phyloP scores from a whole-genome alignment of 2,329 filamentous ascomycete species.

The Colletotrichum salicis region DNA sequence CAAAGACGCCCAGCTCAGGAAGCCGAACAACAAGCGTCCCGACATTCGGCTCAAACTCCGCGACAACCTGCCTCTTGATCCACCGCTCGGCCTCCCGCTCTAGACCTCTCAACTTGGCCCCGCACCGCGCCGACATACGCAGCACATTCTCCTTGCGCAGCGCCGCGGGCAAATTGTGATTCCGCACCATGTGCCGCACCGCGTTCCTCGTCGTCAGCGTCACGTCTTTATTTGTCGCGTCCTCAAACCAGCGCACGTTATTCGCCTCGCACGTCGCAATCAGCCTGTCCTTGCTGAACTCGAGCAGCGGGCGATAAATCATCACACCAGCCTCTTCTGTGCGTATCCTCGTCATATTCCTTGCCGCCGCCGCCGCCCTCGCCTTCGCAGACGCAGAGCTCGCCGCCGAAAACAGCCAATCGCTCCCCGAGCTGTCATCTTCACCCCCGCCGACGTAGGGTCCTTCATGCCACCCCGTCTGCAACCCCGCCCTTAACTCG shows the following conservation, averaged over 20 bases:
- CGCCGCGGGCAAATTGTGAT: conserved; percentile 73
- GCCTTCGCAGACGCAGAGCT: conserved; percentile 32
- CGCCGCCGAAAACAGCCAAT: conserved; percentile 23
- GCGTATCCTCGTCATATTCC: conserved; percentile 40
- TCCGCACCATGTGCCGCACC: conserved; percentile 72
- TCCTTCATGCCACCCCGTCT: conserved; percentile 32
- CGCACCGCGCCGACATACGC: conserved; percentile 64
- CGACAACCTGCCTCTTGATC: conserved; percentile 61
- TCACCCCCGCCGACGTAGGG: conserved; percentile 38
- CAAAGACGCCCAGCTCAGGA: conserved; percentile 46
- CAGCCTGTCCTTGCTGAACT: conserved; percentile 78
- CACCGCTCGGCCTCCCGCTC: conserved; percentile 64
- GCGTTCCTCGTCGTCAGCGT: conserved; percentile 85
- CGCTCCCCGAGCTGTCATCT: conserved; percentile 12
- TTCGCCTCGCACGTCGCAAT: conserved; percentile 78
- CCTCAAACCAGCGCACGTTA: conserved; percentile 81
- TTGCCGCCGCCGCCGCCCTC: conserved; percentile 22
- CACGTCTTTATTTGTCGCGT: conserved; percentile 81
- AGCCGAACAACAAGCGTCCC: conserved; percentile 61
- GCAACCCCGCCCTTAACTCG: conserved; percentile 24
- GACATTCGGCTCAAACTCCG: conserved; percentile 57
- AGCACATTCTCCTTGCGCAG: conserved; percentile 74
- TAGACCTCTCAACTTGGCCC: conserved; percentile 53
- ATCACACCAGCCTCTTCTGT: conserved; percentile 74
- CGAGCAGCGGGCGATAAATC: conserved; percentile 76